Conservation (phyloP, 192 early-diverging fungal genomes). For the Backusella tuberculispora region DNA sequence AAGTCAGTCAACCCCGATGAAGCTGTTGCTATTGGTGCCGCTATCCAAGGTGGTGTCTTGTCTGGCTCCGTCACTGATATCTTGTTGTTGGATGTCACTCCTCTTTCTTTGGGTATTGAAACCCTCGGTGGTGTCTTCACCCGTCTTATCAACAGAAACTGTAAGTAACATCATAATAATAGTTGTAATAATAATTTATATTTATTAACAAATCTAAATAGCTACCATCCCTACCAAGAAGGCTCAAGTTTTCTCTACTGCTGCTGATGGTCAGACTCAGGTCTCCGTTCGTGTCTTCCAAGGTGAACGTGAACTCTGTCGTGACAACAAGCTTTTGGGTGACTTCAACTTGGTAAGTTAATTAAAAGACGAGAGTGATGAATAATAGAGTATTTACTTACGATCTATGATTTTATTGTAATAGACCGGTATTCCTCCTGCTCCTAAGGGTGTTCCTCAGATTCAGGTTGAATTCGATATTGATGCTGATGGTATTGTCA, state of each 20-base stretch:
- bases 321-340: conserved; percentile 96
- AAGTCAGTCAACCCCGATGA: conserved; percentile 98
- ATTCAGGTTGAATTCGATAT: conserved; percentile 98
- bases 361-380: neutral
- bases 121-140: conserved; percentile 95
- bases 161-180: neutral
- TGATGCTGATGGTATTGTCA: conserved; percentile 98
- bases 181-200: neutral
- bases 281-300: conserved; percentile 97
- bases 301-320: conserved; percentile 93
- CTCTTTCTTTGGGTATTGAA: conserved; percentile 96
- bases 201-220: neutral
- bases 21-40: conserved; percentile 95
- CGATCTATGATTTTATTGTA: neutral
- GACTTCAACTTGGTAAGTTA: conserved; percentile 81
- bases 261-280: conserved; percentile 93
- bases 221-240: conserved; percentile 99
- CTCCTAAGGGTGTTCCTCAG: conserved; percentile 93
- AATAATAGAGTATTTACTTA: neutral
- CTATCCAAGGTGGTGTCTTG: conserved; percentile 94
- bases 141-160: conserved; percentile 90
- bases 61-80: conserved; percentile 92
- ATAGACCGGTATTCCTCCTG: conserved; percentile 85
- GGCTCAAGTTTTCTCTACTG: conserved; percentile 95
- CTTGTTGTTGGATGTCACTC: conserved; percentile 92